phyloP scores from a whole-genome alignment of 768 basidiomycete species.

The Tylopilus cervinicoccineus region DNA sequence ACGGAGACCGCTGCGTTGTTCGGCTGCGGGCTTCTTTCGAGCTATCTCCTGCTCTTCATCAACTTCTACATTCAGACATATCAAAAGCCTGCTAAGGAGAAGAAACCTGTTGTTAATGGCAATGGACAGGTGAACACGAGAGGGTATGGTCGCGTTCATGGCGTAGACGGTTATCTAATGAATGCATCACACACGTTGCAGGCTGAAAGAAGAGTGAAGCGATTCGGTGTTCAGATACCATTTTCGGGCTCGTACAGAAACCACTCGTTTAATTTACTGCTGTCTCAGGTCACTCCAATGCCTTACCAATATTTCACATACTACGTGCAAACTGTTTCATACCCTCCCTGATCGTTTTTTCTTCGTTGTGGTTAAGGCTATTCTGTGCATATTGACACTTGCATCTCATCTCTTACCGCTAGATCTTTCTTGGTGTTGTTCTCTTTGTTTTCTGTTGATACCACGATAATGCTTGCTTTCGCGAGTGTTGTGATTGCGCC shows the following conservation, averaged over 20 bases:
- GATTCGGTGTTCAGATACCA: background rate
- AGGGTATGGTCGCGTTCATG: conserved; percentile 21
- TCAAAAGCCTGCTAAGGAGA: conserved; percentile 53
- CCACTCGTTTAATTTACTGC: conserved; percentile 14
- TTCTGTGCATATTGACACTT: conserved; percentile 12
- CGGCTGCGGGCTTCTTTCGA: conserved; percentile 84
- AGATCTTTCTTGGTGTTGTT: conserved; percentile 10
- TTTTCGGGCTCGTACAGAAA: background rate
- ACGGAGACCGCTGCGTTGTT: conserved; percentile 84
- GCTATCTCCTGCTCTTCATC: conserved; percentile 93
- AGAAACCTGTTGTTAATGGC: conserved; percentile 32
- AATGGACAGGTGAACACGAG: conserved; percentile 43
- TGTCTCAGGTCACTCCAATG: conserved; percentile 6
- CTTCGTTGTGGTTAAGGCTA: conserved; percentile 11
- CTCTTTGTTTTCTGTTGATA: conserved; percentile 12
- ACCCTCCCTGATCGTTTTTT: conserved; percentile 11
- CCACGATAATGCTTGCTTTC: conserved; percentile 1
- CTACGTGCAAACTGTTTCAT: conserved; percentile 12
- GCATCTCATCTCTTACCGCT: conserved; percentile 4
- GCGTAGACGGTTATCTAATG: background rate
- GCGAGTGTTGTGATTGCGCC: conserved; percentile 4
- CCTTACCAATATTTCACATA: conserved; percentile 8
- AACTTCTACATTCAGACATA: conserved; percentile 89
- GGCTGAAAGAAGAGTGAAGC: conserved; percentile 34
- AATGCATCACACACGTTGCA: conserved; percentile 9